A percentile compares a stretch with the other conserved stretches of the same genome.
Conservation (phyloP, 2,329 filamentous ascomycete genomes). For the Colletotrichum lentis region DNA sequence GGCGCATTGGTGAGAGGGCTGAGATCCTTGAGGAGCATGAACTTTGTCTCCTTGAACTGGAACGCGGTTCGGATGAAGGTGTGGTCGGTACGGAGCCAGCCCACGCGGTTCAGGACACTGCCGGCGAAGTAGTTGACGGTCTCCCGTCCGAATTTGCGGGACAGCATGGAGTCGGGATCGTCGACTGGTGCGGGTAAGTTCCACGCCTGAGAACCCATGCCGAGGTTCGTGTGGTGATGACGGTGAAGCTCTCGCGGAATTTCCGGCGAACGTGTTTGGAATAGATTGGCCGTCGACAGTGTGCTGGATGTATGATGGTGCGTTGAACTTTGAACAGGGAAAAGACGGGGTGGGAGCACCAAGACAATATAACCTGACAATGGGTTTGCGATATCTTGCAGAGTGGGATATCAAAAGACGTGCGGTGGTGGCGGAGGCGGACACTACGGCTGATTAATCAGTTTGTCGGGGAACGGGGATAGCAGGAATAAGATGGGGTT, state of each 20-base stretch:
- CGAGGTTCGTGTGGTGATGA: conserved; percentile 14
- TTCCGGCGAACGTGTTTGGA: background rate
- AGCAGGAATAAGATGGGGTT: conserved; percentile 8
- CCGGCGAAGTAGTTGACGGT: conserved; percentile 86
- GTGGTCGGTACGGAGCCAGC: conserved; percentile 76
- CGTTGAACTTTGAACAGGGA: background rate
- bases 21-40: conserved; percentile 82
- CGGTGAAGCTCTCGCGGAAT: conserved; percentile 33
- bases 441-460: conserved; percentile 34
- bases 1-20: conserved; percentile 68
- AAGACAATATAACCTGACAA: background rate
- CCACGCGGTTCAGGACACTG: conserved; percentile 79
- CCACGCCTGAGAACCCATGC: conserved; percentile 45
- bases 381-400: background rate
- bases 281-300: background rate
- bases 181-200: conserved; percentile 54
- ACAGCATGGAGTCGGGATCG: conserved; percentile 71
- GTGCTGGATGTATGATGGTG: background rate
- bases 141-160: conserved; percentile 80
- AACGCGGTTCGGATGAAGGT: conserved; percentile 75
- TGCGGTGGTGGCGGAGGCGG: conserved; percentile 23
- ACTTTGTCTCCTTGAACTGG: conserved; percentile 69
- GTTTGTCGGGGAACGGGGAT: conserved; percentile 13
- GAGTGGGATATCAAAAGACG: conserved; percentile 11
- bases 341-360: background rate